Evolutionary conservation across 2,329 filamentous ascomycete genomes (phyloP).

Genomic region (Fusarium agapanthi): DNA sequence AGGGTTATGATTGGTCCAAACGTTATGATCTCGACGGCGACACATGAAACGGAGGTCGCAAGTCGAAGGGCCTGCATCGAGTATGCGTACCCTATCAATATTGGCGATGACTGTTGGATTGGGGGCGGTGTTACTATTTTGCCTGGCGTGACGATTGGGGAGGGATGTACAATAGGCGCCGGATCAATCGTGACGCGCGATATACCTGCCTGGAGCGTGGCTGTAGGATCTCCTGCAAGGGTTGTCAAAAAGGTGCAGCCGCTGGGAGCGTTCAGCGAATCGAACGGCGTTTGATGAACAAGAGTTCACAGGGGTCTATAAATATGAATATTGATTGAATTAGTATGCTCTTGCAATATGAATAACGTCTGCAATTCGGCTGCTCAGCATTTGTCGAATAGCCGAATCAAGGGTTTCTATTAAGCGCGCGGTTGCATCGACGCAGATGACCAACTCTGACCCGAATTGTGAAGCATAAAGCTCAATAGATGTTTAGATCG

Average conservation of each 20-base stretch:
- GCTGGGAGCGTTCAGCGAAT: background rate
- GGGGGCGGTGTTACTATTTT: constrained; percentile 79
- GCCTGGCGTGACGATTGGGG: constrained; percentile 80
- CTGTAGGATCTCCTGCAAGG: constrained; percentile 48
- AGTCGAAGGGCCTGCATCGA: constrained; percentile 58
- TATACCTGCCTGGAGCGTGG: constrained; percentile 48
- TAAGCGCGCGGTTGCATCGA: background rate
- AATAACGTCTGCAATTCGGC: background rate
- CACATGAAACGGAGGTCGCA: constrained; percentile 60
- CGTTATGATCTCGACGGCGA: constrained; percentile 61
- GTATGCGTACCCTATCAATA: constrained; percentile 56
- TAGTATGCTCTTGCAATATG: rapidly evolving
- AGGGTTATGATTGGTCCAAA: constrained; percentile 62
- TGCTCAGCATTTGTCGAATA: background rate
- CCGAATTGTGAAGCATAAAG: background rate
- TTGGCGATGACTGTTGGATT: constrained; percentile 70
- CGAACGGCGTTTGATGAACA: background rate
- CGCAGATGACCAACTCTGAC: background rate
- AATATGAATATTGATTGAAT: rapidly evolving
- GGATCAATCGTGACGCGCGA: constrained; percentile 80
- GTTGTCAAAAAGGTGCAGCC: constrained; percentile 40
- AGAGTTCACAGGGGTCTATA: rapidly evolving
- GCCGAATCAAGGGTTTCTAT: background rate
- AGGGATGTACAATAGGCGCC: constrained; percentile 78
- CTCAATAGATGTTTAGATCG: background rate